Percentiles rank a stretch among this genome's conserved stretches.
phyloP scores from a whole-genome alignment of 345 rosid species.

The Luvunga scandens region DNA sequence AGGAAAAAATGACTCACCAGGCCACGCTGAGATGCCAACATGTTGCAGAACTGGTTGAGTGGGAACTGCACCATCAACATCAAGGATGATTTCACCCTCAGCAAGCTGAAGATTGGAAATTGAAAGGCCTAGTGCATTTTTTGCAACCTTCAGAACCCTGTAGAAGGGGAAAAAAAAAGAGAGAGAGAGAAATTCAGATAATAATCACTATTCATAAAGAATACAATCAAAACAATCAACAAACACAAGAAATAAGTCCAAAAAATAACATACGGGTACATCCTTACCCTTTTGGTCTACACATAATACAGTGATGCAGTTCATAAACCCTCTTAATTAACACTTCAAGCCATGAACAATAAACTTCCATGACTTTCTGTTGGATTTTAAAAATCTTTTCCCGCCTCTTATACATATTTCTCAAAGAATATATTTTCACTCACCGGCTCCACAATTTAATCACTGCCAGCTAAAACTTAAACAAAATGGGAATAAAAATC shows the following conservation, averaged over 20 bases:
- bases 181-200: constrained; percentile 5
- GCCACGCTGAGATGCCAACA: constrained; percentile 94
- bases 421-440: not conserved
- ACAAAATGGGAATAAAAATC: not conserved
- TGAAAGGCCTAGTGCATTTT: constrained; percentile 48
- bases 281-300: constrained; percentile 3
- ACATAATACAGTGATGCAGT: constrained; percentile 9
- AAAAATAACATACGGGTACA: not conserved
- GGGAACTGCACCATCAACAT: constrained; percentile 82
- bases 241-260: not conserved
- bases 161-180: constrained; percentile 7
- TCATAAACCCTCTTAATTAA: not conserved
- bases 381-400: not conserved
- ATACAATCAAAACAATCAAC: not conserved
- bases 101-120: constrained; percentile 63
- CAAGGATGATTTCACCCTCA: constrained; percentile 84
- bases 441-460: not conserved
- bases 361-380: not conserved
- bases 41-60: constrained; percentile 91
- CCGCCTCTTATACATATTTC: not conserved
- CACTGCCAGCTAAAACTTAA: not conserved
- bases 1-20: constrained; percentile 48
- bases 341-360: not conserved
- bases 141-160: constrained; percentile 71
- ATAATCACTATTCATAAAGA: not conserved